phyloP scores from a whole-genome alignment of 768 basidiomycete genomes.

The Mycena maculata region DNA sequence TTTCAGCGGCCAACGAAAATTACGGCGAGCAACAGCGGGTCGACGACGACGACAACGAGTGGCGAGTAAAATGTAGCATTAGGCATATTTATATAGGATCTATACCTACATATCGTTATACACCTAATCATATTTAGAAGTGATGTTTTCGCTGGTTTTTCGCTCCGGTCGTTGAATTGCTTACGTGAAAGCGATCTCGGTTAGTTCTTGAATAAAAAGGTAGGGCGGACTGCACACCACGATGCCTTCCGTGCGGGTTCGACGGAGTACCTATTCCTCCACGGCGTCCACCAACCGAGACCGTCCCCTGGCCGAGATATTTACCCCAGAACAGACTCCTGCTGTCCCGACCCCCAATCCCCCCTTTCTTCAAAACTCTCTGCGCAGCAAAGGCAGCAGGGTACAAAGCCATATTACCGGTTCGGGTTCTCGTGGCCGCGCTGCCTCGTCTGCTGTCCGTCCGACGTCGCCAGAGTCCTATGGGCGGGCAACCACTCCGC shows the following conservation, averaged over 20 bases:
- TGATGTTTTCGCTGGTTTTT: background rate
- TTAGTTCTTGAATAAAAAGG: too few relatives aligned
- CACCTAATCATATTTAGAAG: background rate
- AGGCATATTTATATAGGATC: background rate
- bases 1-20: constrained; percentile 33
- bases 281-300: background rate
- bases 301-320: constrained; percentile 25
- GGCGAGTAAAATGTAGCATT: constrained; percentile 29
- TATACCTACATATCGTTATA: constrained; percentile 15
- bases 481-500: constrained; percentile 21
- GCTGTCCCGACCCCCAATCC: constrained; percentile 11
- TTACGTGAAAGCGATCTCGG: background rate
- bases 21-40: constrained; percentile 6
- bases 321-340: constrained; percentile 16
- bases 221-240: too few relatives aligned
- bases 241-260: constrained; percentile 35
- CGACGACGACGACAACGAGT: constrained; percentile 13
- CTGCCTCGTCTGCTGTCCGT: constrained; percentile 17
- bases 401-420: constrained; percentile 46
- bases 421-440: constrained; percentile 18
- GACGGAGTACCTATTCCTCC: constrained; percentile 17
- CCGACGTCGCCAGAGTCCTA: constrained; percentile 27
- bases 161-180: background rate
- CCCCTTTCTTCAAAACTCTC: constrained; percentile 17
- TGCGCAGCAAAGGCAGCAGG: constrained; percentile 45